Base-by-base conservation (phyloP, 305 asterid genomes). In the Fraxinus sp. region DNA sequence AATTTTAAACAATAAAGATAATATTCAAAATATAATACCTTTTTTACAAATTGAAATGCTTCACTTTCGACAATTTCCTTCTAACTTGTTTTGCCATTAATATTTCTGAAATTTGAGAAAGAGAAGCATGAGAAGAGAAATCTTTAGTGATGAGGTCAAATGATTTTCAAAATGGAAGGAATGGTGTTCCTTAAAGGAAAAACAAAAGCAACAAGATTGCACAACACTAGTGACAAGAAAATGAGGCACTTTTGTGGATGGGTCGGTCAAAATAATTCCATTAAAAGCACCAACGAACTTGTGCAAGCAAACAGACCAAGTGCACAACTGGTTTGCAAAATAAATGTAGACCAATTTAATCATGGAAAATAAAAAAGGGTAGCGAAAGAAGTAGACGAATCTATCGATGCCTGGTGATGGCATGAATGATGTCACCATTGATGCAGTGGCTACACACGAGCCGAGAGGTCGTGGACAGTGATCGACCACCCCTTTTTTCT, bases 391-490 rank as follows among this genome's bases (percentile, higher is more conserved):
- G 62, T n/a, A n/a, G n/a, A n/a, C n/a, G n/a, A n/a, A n/a, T 6
- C 91, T 78, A 22, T 96, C 87, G 2, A 94, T 82, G 24, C 97
- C 95, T 0, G 93, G 93, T 0, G 98, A 96, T 26, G 99, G 94
- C 6, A 96, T 98, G 46, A 96, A 96, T 2, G 99, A 98, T 0
- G 99, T 96, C 79, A 91, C 98, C 97, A 94, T 94, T 16, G 99
- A 96, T 16, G 98, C 99, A 0, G 90, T 93, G 0, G 99, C 99
- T 4, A 96, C 98, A 0, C 98, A 97, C 1, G 98, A 96, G 6
- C 99, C 99, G 97, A 94, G 7, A 96, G 93, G 86, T 96, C 98
- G 81, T 96, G 99, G 89, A 96, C 87, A 3, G 98, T 96, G 84
- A 94, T 89, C 1, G 99, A 96, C 99, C 99, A 96, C 33, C 98